Base-by-base conservation (phyloP, 805 yeast genomes). In the Saccharomycopsis sp. region DNA sequence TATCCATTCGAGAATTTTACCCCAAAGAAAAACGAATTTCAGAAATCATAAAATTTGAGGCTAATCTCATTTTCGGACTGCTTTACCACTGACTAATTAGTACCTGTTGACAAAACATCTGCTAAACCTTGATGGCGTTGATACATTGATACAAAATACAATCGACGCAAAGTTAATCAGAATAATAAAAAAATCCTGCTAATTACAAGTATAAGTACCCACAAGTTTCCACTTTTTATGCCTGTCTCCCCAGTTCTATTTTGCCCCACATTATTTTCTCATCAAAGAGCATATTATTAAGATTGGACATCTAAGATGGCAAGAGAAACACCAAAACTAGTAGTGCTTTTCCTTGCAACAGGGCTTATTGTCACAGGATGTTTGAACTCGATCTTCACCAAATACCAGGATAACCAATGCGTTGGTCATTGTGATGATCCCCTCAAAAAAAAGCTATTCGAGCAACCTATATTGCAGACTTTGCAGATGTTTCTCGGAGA, bases 401-500 rank as follows among this genome's bases (percentile, higher is more conserved):
- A 88, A 68, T 82, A 71, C 66, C 94, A 88, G 67, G 94, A 88
- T 66, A 79, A 83, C 65, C 89, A 85, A 66, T 84, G 89, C 69
- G 86, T 87, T 2, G 72, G 67, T 15, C 67, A 80, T 65, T 85
- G 90, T 67, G 70, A 71, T 37, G 78, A 77, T 16, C 62, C 70
- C 1, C 59, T 73, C 1, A 67, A 70, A n/a, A 81, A 75, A 52
- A 68, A 71, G 41, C 69, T 72, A 58, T 88, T 86, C 65, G 88
- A 87, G 63, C 91, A 87, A 70, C 94, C 95, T 0, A 89, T 85
- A 5, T 67, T 88, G 40, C 94, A 88, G 67, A 84, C 94, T 1
- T 71, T 85, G 18, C 92, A 88, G 69, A 88, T 88, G 94, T 87
- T 88, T 65, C 67, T 85, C 2, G 95, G 91, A 23, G 95, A 88